These are phyloP conservation scores for Rhodamnia argentea DNA, from an alignment of 345 rosid species.

Conservation along the genomic window DNA sequence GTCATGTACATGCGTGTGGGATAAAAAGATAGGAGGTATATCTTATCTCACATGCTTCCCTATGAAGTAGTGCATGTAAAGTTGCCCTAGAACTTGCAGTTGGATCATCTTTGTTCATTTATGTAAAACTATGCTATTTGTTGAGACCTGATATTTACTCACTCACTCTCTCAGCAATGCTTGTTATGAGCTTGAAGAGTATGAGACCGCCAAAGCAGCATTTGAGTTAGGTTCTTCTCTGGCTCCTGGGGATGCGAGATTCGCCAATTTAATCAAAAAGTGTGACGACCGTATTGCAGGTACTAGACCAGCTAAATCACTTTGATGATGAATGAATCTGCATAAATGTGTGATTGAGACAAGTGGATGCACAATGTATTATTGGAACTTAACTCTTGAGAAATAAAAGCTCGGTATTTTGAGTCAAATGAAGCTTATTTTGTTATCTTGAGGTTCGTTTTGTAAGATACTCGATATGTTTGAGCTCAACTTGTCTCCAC, in stretches of 20 bases:
- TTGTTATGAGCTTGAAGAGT: constrained; percentile 87
- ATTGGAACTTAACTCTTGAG: neutral
- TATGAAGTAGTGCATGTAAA: neutral
- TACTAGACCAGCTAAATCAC: neutral
- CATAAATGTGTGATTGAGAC: neutral
- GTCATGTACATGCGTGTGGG: neutral
- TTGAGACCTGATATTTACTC: neutral
- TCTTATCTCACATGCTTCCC: neutral
- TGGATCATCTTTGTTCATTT: neutral
- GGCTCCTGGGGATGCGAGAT: constrained; percentile 49
- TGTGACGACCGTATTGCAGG: constrained; percentile 59
- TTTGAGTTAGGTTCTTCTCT: constrained; percentile 56
- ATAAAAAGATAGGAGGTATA: neutral
- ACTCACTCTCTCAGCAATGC: constrained; percentile 39
- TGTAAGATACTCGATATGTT: neutral
- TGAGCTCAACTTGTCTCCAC: neutral
- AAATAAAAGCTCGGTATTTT: neutral
- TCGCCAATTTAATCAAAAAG: constrained; percentile 57
- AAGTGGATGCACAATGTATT: neutral
- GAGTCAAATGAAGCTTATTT: neutral
- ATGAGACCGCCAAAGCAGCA: constrained; percentile 73
- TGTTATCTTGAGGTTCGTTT: neutral
- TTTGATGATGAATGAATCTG: neutral
- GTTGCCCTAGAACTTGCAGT: neutral
- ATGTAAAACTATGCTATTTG: neutral